Evolutionary conservation across 768 basidiomycete genomes (phyloP).

Genomic region (Hypsizygus marmoreus): DNA sequence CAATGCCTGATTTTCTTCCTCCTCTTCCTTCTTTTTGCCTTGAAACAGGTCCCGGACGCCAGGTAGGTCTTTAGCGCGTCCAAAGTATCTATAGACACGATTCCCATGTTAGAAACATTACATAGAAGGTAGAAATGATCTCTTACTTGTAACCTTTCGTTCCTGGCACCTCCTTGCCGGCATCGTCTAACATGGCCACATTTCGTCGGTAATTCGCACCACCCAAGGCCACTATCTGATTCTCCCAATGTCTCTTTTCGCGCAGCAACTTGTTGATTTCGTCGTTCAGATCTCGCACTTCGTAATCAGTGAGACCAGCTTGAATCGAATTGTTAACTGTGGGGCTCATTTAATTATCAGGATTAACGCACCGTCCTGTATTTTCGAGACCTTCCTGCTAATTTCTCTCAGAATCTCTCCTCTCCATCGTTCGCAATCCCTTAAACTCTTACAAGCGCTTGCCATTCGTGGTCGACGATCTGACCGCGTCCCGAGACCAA

Average conservation of each 20-base stretch:
- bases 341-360: no score
- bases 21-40: conserved; percentile 81
- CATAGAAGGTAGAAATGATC: not conserved
- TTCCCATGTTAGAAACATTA: not conserved
- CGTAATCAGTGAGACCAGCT: conserved; percentile 95
- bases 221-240: conserved; percentile 93
- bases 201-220: conserved; percentile 96
- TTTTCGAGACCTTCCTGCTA: conserved; percentile 95
- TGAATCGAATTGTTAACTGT: no score
- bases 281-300: conserved; percentile 94
- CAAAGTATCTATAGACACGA: conserved; percentile 75
- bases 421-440: conserved; percentile 94
- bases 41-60: conserved; percentile 95
- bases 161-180: conserved; percentile 94
- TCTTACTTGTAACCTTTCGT: conserved; percentile 96
- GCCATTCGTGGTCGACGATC: conserved; percentile 94
- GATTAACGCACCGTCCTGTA: no score
- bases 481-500: conserved; percentile 82
- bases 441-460: conserved; percentile 84
- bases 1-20: conserved; percentile 80
- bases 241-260: conserved; percentile 98
- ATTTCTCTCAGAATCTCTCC: conserved; percentile 95
- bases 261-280: conserved; percentile 96
- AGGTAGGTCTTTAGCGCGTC: conserved; percentile 92
- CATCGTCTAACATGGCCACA: conserved; percentile 91